phyloP scores from a whole-genome alignment of 2,329 filamentous ascomycete species.

The Neoscytalidium dimidiatum region DNA sequence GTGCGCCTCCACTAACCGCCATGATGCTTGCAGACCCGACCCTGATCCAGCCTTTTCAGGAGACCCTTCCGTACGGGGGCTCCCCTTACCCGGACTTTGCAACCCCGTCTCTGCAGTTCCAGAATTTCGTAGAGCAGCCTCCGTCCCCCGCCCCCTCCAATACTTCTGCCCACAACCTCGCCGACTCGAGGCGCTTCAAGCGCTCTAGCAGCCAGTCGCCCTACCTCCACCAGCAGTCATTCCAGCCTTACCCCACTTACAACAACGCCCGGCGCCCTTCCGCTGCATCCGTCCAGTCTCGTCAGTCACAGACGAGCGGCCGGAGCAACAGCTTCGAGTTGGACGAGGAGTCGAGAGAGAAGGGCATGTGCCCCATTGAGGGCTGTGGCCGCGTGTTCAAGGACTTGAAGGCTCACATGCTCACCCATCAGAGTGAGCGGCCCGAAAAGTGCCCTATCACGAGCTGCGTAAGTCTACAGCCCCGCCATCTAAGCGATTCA shows the following conservation, averaged over 20 bases:
- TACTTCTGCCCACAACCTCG: constrained; percentile 42
- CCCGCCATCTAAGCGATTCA: not conserved
- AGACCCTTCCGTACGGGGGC: constrained; percentile 42
- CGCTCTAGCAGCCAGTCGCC: constrained; percentile 64
- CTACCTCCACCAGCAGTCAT: constrained; percentile 59
- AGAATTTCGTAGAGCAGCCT: constrained; percentile 46
- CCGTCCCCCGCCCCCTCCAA: constrained; percentile 67
- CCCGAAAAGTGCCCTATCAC: constrained; percentile 93
- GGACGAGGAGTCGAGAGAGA: constrained; percentile 59
- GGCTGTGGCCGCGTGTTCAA: constrained; percentile 88
- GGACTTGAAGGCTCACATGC: constrained; percentile 90
- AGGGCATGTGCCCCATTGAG: constrained; percentile 74
- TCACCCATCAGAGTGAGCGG: constrained; percentile 87
- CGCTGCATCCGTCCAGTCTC: constrained; percentile 70
- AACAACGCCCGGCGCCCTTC: constrained; percentile 64
- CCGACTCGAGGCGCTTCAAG: constrained; percentile 46
- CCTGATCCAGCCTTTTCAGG: constrained; percentile 55
- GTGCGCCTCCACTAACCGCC: not conserved
- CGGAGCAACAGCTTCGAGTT: constrained; percentile 43
- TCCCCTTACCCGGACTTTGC: constrained; percentile 45
- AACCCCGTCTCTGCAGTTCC: constrained; percentile 44
- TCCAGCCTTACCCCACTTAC: constrained; percentile 53
- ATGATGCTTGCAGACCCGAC: constrained; percentile 53
- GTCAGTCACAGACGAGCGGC: constrained; percentile 60
- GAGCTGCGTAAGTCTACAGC: constrained; percentile 58